Evolutionary conservation across 176 grass and related monocot genomes (phyloP), one percentile per base, ranked within the genome.

Genomic region (Oryza officinalis): DNA sequence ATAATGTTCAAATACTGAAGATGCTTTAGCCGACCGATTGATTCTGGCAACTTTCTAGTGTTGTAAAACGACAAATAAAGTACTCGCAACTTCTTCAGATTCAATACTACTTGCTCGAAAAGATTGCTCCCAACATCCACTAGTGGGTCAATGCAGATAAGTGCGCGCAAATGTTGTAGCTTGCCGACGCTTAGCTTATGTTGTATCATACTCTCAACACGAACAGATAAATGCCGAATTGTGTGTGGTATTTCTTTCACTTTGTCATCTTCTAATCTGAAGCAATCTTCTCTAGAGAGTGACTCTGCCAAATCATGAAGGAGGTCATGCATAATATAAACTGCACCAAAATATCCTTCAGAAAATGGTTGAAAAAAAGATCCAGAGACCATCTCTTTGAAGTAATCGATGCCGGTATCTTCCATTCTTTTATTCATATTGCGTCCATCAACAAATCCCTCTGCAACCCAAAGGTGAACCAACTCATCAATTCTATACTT

Each of bases 241-340:
- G 23, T 82, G 17, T 0, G 0, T 5, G 69, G 80, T 82, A 73
- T 82, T 82, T 82, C 69, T 64, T 26, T 10, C 26, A 64, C 7
- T 2, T 75, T 54, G n/a, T 47, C 80, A 31, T 82, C 80, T 45
- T 82, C 80, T 82, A 82, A 47, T 82, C 80, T 82, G 10, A 82
- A 82, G 38, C 69, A 82, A 6, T 82, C 71, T 67, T 75, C 71
- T 54, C 45, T 47, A 47, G 45, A 47, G 3, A 47, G 3, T 47
- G 45, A 47, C 45, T 47, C 45, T 47, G 45, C 45, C 45, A 47
- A 47, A 75, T 75, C 72, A 57, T 57, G 46, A 75, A 75, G 0
- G 13, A 22, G 72, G 52, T 75, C 72, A 54, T 75, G 72, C 26
- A 75, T 75, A 22, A 20, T 6, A 25, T 74, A 50, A 23, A 0